phyloP scores from a whole-genome alignment of 2,329 filamentous ascomycete species.

The Aaosphaeria pasadenensis region DNA sequence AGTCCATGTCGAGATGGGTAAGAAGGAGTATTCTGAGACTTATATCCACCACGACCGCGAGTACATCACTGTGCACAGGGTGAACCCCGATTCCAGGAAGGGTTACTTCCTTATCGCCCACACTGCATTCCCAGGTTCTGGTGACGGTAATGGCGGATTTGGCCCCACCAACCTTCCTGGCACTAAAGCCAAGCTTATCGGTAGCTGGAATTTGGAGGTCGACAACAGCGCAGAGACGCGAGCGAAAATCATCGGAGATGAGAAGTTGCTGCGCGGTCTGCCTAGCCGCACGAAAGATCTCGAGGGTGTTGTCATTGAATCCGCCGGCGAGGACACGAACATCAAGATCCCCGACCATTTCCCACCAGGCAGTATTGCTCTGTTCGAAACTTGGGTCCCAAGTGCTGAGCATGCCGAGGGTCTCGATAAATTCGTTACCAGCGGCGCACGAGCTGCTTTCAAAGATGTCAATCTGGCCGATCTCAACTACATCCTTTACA shows the following conservation, averaged over 20 bases:
- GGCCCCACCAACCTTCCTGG: constrained; percentile 76
- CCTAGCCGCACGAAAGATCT: constrained; percentile 77
- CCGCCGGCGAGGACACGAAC: constrained; percentile 69
- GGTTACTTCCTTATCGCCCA: constrained; percentile 96
- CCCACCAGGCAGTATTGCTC: constrained; percentile 87
- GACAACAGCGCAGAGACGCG: constrained; percentile 71
- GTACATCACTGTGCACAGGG: constrained; percentile 92
- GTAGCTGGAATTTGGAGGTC: constrained; percentile 89
- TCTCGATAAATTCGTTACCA: constrained; percentile 82
- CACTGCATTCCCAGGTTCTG: constrained; percentile 89
- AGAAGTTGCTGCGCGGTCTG: constrained; percentile 72
- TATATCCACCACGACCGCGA: constrained; percentile 96
- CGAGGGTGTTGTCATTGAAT: constrained; percentile 69
- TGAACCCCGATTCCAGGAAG: constrained; percentile 87
- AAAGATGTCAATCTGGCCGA: constrained; percentile 71
- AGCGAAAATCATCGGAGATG: constrained; percentile 63
- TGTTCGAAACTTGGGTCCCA: constrained; percentile 96
- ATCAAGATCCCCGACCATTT: constrained; percentile 81
- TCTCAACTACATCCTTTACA: constrained; percentile 87
- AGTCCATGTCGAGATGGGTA: constrained; percentile 93
- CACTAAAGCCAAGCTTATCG: constrained; percentile 80
- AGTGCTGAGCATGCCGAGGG: constrained; percentile 79
- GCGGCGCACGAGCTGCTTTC: constrained; percentile 77
- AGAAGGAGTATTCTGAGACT: constrained; percentile 90
- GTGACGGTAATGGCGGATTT: constrained; percentile 77